Percentiles rank a stretch among this genome's conserved stretches.
These are phyloP conservation scores for Talaromyces sp. DNA, from an alignment of 2,329 filamentous ascomycete species.

Conservation along the genomic window DNA sequence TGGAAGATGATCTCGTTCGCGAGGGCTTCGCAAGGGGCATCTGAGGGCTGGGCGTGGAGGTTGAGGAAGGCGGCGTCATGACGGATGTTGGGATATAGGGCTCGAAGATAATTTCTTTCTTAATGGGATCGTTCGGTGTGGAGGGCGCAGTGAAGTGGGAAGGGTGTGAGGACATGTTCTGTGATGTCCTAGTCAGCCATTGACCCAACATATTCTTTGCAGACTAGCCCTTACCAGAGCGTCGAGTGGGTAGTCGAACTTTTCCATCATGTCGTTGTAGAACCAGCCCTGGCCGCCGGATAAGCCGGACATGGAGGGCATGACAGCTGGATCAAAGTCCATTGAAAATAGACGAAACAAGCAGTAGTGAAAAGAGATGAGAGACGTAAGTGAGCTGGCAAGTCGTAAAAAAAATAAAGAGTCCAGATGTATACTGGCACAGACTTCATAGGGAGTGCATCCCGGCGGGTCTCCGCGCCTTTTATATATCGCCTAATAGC, in stretches of 20 bases:
- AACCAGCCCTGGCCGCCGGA: constrained; percentile 1
- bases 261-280: neutral
- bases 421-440: neutral
- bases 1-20: neutral
- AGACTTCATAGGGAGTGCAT: neutral
- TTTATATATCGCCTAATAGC: neutral
- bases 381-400: neutral
- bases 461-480: neutral
- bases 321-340: constrained; percentile 1
- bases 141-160: neutral
- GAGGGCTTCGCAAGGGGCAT: neutral
- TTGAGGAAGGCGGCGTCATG: neutral
- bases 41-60: constrained; percentile 2
- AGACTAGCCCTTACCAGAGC: neutral
- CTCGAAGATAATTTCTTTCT: constrained; percentile 7
- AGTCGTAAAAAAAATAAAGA: neutral
- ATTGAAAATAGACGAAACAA: neutral
- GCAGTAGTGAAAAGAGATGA: neutral
- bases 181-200: neutral
- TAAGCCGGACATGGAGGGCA: neutral
- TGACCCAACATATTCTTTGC: neutral
- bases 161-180: neutral
- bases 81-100: constrained; percentile 4
- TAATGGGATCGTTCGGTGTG: neutral
- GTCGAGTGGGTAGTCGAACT: neutral